phyloP scores from a whole-genome alignment of 306 rosid species.

The Cajanus cajan region DNA sequence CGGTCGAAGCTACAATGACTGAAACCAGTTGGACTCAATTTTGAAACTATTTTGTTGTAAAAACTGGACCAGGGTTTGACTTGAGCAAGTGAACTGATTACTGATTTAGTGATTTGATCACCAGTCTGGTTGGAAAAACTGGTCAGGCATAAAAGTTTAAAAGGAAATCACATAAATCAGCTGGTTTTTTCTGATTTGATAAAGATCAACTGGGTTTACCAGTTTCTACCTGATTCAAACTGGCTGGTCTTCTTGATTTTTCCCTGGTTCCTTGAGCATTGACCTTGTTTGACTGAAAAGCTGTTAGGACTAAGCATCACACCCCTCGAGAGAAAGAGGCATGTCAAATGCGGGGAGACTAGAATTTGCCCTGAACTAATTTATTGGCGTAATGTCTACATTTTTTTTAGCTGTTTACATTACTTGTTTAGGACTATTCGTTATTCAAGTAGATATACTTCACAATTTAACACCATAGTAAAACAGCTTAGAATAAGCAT shows the following conservation, averaged over 20 bases:
- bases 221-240: neutral
- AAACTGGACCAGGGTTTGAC: neutral
- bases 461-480: neutral
- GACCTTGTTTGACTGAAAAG: neutral
- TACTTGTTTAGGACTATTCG: neutral
- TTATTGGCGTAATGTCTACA: neutral
- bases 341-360: neutral
- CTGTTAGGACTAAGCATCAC: neutral
- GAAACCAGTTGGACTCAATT: neutral
- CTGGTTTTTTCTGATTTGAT: conserved; percentile 12
- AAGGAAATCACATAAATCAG: neutral
- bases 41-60: neutral
- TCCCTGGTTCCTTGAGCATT: neutral
- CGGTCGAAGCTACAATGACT: neutral
- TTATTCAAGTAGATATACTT: neutral
- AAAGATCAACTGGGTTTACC: neutral
- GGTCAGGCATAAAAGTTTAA: no score
- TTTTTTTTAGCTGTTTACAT: neutral
- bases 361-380: neutral
- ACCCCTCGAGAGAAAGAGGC: neutral
- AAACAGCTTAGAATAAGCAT: neutral
- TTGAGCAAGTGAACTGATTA: neutral
- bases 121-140: no score
- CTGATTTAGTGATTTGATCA: conserved; percentile 2
- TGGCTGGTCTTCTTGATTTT: neutral